Conservation (phyloP, 192 early-diverging fungal species). For the Coemansia sp. region DNA sequence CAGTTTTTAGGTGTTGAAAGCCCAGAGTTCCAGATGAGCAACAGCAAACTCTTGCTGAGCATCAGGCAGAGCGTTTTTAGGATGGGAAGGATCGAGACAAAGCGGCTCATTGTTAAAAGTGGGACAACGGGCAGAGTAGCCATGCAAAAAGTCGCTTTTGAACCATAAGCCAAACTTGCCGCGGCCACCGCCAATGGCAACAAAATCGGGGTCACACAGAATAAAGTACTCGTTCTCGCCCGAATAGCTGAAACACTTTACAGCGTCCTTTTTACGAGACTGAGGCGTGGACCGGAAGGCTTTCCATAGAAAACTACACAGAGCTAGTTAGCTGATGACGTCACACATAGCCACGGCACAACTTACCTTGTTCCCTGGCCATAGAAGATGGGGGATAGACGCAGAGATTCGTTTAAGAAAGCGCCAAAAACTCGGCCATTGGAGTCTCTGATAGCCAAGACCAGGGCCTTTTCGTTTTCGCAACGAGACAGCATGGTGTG, state of each 20-base stretch:
- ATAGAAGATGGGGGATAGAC: constrained; percentile 65
- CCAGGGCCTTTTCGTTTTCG: constrained; percentile 63
- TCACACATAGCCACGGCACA: not conserved
- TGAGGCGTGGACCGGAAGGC: constrained; percentile 40
- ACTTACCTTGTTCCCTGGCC: constrained; percentile 79
- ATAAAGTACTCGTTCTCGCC: constrained; percentile 82
- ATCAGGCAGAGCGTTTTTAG: constrained; percentile 29
- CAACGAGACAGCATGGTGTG: constrained; percentile 72
- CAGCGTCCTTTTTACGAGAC: constrained; percentile 48
- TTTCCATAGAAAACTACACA: constrained; percentile 70
- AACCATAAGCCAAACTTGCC: constrained; percentile 77
- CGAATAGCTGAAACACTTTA: constrained; percentile 66
- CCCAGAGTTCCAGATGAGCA: constrained; percentile 49
- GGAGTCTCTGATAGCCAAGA: constrained; percentile 69
- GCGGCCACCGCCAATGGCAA: constrained; percentile 76
- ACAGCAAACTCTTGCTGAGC: constrained; percentile 52
- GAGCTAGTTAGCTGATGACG: not conserved
- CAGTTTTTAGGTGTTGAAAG: constrained; percentile 27
- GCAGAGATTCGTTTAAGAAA: constrained; percentile 66
- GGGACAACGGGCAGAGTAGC: constrained; percentile 64
- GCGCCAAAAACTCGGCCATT: constrained; percentile 66
- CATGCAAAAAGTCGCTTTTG: constrained; percentile 65
- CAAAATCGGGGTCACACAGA: constrained; percentile 66
- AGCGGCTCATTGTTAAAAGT: constrained; percentile 76
- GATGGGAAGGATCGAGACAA: constrained; percentile 37